These are phyloP conservation scores for Suhomyces guaymorum DNA, from an alignment of 1,139 yeast species.

Conservation along the genomic window DNA sequence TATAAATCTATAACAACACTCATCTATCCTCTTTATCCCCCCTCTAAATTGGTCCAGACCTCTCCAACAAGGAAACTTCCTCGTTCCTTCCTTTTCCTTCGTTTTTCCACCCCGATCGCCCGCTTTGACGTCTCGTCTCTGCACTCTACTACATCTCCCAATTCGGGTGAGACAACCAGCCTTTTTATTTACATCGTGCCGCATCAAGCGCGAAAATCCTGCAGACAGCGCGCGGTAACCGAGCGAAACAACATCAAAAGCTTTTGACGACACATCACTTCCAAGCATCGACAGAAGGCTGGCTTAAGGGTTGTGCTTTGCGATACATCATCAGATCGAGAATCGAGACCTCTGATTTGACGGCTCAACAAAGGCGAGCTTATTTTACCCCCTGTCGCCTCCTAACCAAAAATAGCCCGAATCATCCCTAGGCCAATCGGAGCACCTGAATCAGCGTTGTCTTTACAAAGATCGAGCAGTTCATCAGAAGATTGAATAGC, in stretches of 20 bases:
- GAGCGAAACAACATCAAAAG: slow-evolving; percentile 1
- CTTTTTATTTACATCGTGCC: slow-evolving; percentile 6
- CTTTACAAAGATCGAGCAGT: too few species aligned
- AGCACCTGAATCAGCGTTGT: too few species aligned
- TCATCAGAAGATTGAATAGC: background rate
- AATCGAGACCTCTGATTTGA: slow-evolving; percentile 6
- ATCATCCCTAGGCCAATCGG: background rate
- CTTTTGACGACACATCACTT: slow-evolving; percentile 7
- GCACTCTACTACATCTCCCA: background rate
- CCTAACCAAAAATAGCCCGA: background rate
- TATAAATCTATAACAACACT: too few species aligned
- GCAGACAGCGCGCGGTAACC: slow-evolving; percentile 5
- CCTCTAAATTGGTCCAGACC: too few species aligned
- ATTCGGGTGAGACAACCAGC: slow-evolving; percentile 3
- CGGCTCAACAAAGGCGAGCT: background rate
- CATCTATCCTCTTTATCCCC: too few species aligned
- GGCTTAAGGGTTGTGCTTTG: slow-evolving; percentile 7
- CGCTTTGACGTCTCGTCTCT: too few species aligned
- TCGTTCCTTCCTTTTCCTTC: too few species aligned
- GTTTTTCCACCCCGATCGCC: too few species aligned
- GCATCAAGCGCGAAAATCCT: slow-evolving; percentile 6
- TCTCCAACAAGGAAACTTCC: too few species aligned
- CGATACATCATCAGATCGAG: slow-evolving; percentile 8
- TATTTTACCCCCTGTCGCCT: background rate
- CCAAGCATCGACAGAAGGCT: slow-evolving; percentile 6